Evolutionary conservation across 2,329 filamentous ascomycete genomes (phyloP), one percentile per base, ranked within the genome.

Genomic region (Trichophyton mentagrophytes): DNA sequence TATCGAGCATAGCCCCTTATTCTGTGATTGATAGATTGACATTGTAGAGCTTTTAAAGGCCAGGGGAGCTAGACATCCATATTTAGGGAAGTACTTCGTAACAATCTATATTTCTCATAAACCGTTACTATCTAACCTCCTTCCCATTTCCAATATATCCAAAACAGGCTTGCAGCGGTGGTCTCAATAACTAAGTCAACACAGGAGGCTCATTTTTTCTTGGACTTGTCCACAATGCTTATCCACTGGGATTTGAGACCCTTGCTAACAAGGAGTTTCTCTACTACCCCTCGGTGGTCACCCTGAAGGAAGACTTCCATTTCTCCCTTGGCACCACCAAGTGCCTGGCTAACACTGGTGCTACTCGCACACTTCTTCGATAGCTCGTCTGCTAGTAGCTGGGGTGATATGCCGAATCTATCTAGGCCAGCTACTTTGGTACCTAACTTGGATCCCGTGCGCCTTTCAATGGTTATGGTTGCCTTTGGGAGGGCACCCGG

Each of bases 231-330:
- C 61, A 84, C 71, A n/a, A 85, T 74, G 51, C 85, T 81, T 30
- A 87, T 75, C 82, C 83, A 86, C 63, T 79, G 78, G 61, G 72
- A 74, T 61, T 78, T 77, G 3, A 88, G 74, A 0, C 85, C 85
- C 62, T 83, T 77, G 68, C 77, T 79, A 62, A 78, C 78, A 65
- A 88, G 69, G 30, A 83, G 82, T 66, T 80, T 82, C 55, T 84
- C 74, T 17, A 87, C 76, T 15, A 80, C 80, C 63, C 82, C 80
- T 61, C 79, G 80, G 73, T 87, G 85, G 62, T 85, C 83, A 1
- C 85, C 85, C 67, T 88, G 85, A 2, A 87, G 79, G 73, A 86
- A 77, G 20, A 88, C 80, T 69, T 87, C 85, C 80, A 86, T 81
- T 1, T 85, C 74, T 0, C 83, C 82, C 65, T 80, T 81, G 65